A percentile compares a stretch with the other conserved stretches of the same genome.
These are phyloP conservation scores for Ganoderma sinense DNA, from an alignment of 1,284 basidiomycete genomes.

Conservation along the genomic window DNA sequence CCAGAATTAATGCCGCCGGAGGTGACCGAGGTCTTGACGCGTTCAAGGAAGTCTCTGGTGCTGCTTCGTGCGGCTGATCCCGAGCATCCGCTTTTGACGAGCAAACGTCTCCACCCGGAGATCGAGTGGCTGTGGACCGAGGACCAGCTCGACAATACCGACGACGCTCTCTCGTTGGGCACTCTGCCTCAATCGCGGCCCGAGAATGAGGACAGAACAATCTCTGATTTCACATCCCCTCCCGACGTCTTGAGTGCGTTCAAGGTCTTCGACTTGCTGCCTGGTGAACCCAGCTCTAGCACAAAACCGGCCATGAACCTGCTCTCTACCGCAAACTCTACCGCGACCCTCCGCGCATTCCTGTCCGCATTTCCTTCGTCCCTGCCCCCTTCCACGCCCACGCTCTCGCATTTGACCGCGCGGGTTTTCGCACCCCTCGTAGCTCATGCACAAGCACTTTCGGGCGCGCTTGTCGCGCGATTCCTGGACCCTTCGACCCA, in stretches of 20 bases:
- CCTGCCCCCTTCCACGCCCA: constrained; percentile 71
- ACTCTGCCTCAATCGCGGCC: background rate
- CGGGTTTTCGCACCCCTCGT: constrained; percentile 66
- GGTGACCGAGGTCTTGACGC: constrained; percentile 58
- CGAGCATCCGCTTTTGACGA: constrained; percentile 59
- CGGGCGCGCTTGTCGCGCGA: constrained; percentile 63
- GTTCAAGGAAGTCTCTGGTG: constrained; percentile 70
- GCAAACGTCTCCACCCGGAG: constrained; percentile 36
- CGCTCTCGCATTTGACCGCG: constrained; percentile 62
- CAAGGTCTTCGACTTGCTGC: constrained; percentile 69
- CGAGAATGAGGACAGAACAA: background rate
- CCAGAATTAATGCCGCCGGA: constrained; percentile 66
- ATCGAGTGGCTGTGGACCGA: constrained; percentile 75
- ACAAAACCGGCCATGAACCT: background rate
- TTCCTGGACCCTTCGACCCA: constrained; percentile 62
- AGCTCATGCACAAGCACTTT: constrained; percentile 63
- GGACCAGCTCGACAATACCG: constrained; percentile 50
- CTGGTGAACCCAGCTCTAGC: constrained; percentile 48
- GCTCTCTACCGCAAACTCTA: constrained; percentile 33
- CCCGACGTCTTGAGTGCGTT: constrained; percentile 53
- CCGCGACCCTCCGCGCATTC: constrained; percentile 51
- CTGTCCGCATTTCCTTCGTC: constrained; percentile 60
- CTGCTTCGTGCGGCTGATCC: constrained; percentile 68
- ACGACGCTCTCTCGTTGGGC: constrained; percentile 44
- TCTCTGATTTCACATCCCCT: background rate